Percentiles rank a stretch among this genome's conserved stretches.
phyloP scores from a whole-genome alignment of 257 asterid genomes.

The Lantana camara region DNA sequence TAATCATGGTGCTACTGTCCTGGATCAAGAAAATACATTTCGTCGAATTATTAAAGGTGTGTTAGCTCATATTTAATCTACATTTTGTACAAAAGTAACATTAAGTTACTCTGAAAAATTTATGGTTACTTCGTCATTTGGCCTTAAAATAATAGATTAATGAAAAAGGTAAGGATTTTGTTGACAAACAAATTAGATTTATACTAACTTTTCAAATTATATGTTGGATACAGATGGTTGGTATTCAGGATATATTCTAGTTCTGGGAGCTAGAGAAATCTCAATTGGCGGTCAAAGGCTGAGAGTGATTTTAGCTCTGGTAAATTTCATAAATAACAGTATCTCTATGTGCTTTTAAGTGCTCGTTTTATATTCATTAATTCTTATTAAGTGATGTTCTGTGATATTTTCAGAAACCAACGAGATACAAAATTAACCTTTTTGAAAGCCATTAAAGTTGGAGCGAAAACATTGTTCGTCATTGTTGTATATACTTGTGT shows the following conservation, averaged over 20 bases:
- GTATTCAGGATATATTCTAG: slow-evolving; percentile 69
- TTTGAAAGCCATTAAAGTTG: slow-evolving; percentile 78
- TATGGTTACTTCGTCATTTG: not conserved
- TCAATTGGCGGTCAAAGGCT: slow-evolving; percentile 74
- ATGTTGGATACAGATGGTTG: slow-evolving; percentile 66
- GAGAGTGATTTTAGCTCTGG: slow-evolving; percentile 81
- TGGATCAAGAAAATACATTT: slow-evolving; percentile 82
- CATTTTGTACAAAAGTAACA: not conserved
- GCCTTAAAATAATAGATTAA: slow-evolving; percentile 14
- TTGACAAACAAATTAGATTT: slow-evolving; percentile 14
- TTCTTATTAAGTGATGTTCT: not conserved
- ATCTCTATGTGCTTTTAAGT: slow-evolving; percentile 12
- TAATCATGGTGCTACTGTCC: slow-evolving; percentile 75
- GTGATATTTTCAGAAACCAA: slow-evolving; percentile 68
- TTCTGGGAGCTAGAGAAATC: slow-evolving; percentile 81
- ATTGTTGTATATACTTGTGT: slow-evolving; percentile 73
- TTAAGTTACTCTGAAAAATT: too few relatives aligned
- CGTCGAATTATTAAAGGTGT: slow-evolving; percentile 71
- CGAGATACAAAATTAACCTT: slow-evolving; percentile 79
- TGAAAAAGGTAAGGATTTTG: slow-evolving; percentile 8
- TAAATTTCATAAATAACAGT: slow-evolving; percentile 34
- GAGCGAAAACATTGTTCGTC: slow-evolving; percentile 83
- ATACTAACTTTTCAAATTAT: slow-evolving; percentile 19
- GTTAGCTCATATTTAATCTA: slow-evolving; percentile 10
- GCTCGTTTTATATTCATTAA: not conserved